Base-by-base conservation (phyloP, 306 rosid species). In the Rosa chinensis region DNA sequence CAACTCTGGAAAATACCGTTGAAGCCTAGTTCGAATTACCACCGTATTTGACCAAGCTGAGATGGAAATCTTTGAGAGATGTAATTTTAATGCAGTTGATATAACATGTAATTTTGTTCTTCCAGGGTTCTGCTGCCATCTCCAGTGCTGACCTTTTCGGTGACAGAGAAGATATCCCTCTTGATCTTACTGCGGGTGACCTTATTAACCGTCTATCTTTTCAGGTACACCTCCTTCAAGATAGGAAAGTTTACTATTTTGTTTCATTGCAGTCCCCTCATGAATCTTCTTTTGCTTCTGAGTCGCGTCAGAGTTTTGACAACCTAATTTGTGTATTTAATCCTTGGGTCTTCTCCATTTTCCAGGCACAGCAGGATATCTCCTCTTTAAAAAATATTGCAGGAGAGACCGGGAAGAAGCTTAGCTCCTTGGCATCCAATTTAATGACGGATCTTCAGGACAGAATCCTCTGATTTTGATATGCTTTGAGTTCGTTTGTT, bases 331-430 rank as follows among this genome's bases (percentile, higher is more conserved):
- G 17, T 5, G n/a, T 18, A 74, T 43, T 13, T 74, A 67, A 70
- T 78, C 12, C 39, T 28, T 14, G 18, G 20, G 12, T 28, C 28
- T 72, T 76, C 53, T 75, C 12, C 37, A 17, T 66, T 72, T 80
- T 73, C 39, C 86, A 95, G 99, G 95, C 97, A 20, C 97, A 91
- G 50, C 93, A 92, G 83, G 97, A 95, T 84, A 85, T 95, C 16
- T 91, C 96, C 77, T 91, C 97, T 80, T 82, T 95, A 1, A 95
- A 84, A 83, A 92, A 91, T 79, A 91, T 92, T 37, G 99, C 94
- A 0, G 99, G 97, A 62, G 99, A 92, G 87, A 91, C 99, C 3
- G 94, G 98, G 74, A 95, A 95, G 90, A 95, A 89, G 81, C 96
- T 95, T 50, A 85, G 88, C 88, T 86, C 94, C 28, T 82, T 95